phyloP scores from a whole-genome alignment of 768 basidiomycete genomes.

The Naganishia antarctica region DNA sequence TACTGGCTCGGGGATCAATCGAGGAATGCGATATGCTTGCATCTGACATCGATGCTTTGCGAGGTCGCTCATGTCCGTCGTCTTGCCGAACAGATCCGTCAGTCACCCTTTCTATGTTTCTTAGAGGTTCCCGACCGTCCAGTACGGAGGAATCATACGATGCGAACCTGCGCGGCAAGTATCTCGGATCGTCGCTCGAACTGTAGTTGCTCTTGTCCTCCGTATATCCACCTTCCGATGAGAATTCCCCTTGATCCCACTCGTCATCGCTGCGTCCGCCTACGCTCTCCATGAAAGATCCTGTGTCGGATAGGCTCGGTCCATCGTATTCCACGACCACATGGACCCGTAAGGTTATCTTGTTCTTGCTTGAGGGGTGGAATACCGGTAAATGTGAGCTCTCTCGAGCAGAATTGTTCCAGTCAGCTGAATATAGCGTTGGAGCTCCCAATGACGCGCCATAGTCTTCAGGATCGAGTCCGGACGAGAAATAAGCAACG shows the following conservation, averaged over 20 bases:
- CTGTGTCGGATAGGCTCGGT: constrained; percentile 81
- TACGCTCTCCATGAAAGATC: constrained; percentile 55
- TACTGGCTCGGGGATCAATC: too few relatives aligned
- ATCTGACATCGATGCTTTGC: too few relatives aligned
- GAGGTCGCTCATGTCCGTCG: too few relatives aligned
- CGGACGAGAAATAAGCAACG: constrained; percentile 75
- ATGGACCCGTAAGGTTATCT: constrained; percentile 70
- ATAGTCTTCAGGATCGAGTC: constrained; percentile 63
- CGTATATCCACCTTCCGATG: constrained; percentile 7
- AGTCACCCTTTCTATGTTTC: too few relatives aligned
- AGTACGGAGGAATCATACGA: too few relatives aligned
- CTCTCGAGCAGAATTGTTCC: constrained; percentile 36
- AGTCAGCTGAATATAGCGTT: constrained; percentile 59
- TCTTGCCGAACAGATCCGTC: too few relatives aligned
- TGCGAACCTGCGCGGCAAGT: too few relatives aligned
- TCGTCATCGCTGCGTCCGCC: background rate
- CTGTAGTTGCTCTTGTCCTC: constrained; percentile 1
- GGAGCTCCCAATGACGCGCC: constrained; percentile 56
- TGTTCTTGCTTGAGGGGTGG: constrained; percentile 53
- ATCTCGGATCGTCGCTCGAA: background rate
- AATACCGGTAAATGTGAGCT: constrained; percentile 51
- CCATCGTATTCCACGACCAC: constrained; percentile 85
- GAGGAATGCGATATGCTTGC: too few relatives aligned
- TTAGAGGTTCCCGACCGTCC: too few relatives aligned
- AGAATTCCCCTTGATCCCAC: constrained; percentile 5